These are phyloP conservation scores for Colletotrichum trifolii DNA, from an alignment of 2,329 filamentous ascomycete species.

Conservation along the genomic window DNA sequence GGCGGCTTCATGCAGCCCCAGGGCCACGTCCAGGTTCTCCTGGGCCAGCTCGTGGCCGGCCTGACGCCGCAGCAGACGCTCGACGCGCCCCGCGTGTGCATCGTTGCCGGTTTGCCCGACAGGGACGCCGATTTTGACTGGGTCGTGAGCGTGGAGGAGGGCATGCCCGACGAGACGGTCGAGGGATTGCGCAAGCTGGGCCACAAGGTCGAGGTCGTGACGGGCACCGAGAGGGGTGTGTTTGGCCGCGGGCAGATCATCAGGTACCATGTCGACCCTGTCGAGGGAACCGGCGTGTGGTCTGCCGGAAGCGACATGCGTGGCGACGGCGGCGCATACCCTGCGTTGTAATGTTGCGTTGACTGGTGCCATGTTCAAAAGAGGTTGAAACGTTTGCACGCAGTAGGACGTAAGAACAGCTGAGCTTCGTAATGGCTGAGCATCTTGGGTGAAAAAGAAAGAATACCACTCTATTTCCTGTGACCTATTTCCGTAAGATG, in stretches of 20 bases:
- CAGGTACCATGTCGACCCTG: constrained; percentile 75
- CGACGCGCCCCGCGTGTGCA: constrained; percentile 91
- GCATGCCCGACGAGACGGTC: constrained; percentile 75
- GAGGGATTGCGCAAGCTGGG: constrained; percentile 76
- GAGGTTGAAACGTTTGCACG: not conserved
- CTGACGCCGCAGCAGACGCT: constrained; percentile 88
- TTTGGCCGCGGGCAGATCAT: constrained; percentile 94
- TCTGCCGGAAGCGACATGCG: constrained; percentile 90
- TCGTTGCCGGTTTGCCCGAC: constrained; percentile 78
- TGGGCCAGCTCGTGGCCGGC: constrained; percentile 88
- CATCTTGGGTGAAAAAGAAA: constrained; percentile 8
- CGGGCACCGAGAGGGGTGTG: constrained; percentile 71
- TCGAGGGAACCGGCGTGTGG: constrained; percentile 79
- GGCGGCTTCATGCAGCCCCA: constrained; percentile 99
- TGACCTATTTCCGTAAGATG: constrained; percentile 4
- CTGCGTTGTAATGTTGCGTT: constrained; percentile 44
- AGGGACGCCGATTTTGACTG: constrained; percentile 67
- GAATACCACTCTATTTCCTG: constrained; percentile 24
- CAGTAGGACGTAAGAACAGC: not conserved
- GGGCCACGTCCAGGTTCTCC: constrained; percentile 90
- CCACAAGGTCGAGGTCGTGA: constrained; percentile 77
- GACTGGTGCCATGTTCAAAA: not conserved
- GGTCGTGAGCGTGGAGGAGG: constrained; percentile 84
- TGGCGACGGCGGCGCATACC: constrained; percentile 80
- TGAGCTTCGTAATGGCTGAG: constrained; percentile 1